Percentiles rank a stretch among this genome's conserved stretches.
These are phyloP conservation scores for Lodderomyces orthopsilosis DNA, from an alignment of 1,139 yeast genomes.

Conservation along the genomic window DNA sequence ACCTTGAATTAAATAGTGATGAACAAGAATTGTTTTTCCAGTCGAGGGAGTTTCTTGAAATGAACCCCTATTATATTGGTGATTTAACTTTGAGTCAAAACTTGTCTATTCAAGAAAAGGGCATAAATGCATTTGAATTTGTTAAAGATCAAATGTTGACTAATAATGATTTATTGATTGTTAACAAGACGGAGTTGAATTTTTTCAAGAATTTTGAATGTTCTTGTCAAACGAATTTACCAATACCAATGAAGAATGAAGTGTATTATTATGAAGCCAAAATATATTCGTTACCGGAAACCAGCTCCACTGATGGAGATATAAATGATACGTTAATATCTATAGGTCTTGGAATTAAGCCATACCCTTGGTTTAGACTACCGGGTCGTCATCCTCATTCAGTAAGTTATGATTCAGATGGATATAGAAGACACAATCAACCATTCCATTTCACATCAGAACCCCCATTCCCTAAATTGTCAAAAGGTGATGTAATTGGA, in stretches of 20 bases:
- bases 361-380: conserved; percentile 58
- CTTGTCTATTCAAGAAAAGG: conserved; percentile 82
- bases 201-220: conserved; percentile 72
- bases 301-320: conserved; percentile 18
- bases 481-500: conserved; percentile 66
- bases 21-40: conserved; percentile 80
- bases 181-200: conserved; percentile 72
- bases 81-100: conserved; percentile 47
- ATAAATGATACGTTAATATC: conserved; percentile 46
- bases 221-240: conserved; percentile 80
- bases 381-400: conserved; percentile 57
- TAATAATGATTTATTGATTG: conserved; percentile 58
- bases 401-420: conserved; percentile 51
- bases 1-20: conserved; percentile 59
- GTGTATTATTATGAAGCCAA: conserved; percentile 91
- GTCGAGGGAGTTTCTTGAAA: conserved; percentile 55
- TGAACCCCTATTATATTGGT: conserved; percentile 54
- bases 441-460: conserved; percentile 41
- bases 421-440: conserved; percentile 49
- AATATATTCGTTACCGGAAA: conserved; percentile 45
- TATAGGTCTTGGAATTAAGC: conserved; percentile 48
- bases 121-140: conserved; percentile 91
- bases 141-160: conserved; percentile 64
- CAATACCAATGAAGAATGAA: conserved; percentile 81
- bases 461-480: conserved; percentile 45